Evolutionary conservation across 345 rosid species (phyloP).

Genomic region (Brassica juncea): DNA sequence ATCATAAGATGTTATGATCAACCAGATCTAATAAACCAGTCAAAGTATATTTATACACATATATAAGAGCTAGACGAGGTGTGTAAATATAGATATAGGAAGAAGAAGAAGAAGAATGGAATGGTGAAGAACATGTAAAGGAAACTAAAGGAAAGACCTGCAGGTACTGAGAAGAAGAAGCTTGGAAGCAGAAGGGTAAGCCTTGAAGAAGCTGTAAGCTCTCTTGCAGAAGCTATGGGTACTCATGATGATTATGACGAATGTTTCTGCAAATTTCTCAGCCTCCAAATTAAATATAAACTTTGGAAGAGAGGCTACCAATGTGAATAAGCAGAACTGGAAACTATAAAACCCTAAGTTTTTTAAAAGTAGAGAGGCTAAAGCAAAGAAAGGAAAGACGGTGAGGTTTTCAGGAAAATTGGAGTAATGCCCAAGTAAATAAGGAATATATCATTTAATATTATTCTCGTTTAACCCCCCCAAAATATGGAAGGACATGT

Average conservation of each 20-base stretch:
- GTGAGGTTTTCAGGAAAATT: constrained; percentile 15
- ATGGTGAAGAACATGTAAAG: constrained; percentile 5
- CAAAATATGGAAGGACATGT: background rate
- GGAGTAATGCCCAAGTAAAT: constrained; percentile 41
- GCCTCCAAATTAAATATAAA: background rate
- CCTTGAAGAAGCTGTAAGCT: constrained; percentile 45
- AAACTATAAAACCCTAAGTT: constrained; percentile 4
- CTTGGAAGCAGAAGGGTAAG: constrained; percentile 52
- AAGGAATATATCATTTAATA: background rate
- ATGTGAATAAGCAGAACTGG: constrained; percentile 14
- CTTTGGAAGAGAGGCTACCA: constrained; percentile 20
- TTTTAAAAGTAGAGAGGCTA: constrained; percentile 26
- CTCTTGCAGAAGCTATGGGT: constrained; percentile 44
- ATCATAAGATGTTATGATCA: too few relatives aligned
- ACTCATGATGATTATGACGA: constrained; percentile 31
- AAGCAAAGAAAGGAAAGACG: background rate
- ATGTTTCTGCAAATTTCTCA: background rate
- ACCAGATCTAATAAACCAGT: too few relatives aligned
- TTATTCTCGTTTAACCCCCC: background rate
- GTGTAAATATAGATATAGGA: background rate
- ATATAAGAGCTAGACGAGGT: too few relatives aligned
- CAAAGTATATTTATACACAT: too few relatives aligned
- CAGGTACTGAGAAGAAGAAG: constrained; percentile 52
- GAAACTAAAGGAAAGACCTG: constrained; percentile 43
- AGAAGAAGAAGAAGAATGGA: background rate